Conservation (phyloP, 306 rosid species). For the Clitoria ternatea region DNA sequence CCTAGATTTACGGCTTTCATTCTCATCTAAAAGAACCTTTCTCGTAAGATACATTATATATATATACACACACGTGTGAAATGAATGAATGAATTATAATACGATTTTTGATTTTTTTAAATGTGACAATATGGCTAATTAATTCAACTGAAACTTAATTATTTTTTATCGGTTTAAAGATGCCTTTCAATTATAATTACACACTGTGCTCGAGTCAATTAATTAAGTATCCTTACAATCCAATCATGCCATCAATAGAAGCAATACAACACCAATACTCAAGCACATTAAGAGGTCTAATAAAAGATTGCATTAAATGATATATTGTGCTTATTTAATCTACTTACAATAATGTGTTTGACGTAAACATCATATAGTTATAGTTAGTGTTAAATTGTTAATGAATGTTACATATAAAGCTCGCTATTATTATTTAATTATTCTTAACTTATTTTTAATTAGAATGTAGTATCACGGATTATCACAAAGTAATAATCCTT, state of each 20-base stretch:
- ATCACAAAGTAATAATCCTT: background rate
- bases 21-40: too few species aligned
- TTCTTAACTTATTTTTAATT: too few species aligned
- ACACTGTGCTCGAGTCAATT: background rate
- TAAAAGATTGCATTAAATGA: background rate
- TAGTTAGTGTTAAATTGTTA: conserved; percentile 6
- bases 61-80: too few species aligned
- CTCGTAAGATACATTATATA: too few species aligned
- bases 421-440: background rate
- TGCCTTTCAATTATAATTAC: background rate
- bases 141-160: background rate
- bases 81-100: too few species aligned
- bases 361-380: conserved; percentile 11
- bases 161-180: background rate
- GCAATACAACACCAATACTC: background rate
- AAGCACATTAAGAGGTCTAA: conserved; percentile 2
- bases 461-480: conserved; percentile 4
- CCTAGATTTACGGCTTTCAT: too few species aligned
- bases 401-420: background rate
- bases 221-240: background rate
- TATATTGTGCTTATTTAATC: background rate
- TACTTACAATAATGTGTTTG: background rate
- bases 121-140: background rate
- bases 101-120: too few species aligned
- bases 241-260: background rate